These are phyloP conservation scores for Lepidium campestre DNA, from an alignment of 441 rosid species.

Conservation along the genomic window DNA sequence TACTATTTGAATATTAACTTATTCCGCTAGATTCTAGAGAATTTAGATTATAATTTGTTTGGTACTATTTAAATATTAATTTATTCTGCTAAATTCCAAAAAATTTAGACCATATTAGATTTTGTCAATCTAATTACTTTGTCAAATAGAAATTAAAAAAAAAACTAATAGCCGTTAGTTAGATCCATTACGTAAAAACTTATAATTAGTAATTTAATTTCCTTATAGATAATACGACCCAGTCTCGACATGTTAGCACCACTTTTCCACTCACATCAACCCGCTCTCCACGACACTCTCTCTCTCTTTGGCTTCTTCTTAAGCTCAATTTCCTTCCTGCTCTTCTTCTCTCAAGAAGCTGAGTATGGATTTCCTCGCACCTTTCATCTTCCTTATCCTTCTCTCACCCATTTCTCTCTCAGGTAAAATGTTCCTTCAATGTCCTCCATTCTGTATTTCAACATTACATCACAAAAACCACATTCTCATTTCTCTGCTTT, in stretches of 20 bases:
- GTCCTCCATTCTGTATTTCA: too few species aligned
- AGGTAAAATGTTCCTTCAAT: constrained; percentile 23
- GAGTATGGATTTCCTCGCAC: constrained; percentile 30
- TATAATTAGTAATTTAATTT: not conserved
- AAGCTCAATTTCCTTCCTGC: not conserved
- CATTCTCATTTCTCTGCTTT: not conserved
- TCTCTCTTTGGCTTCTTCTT: not conserved
- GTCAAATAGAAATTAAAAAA: too few species aligned
- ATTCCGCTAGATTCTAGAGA: too few species aligned
- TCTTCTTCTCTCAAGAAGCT: constrained; percentile 26
- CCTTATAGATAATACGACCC: not conserved
- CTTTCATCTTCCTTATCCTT: constrained; percentile 18
- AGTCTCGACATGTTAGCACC: not conserved
- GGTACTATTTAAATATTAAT: too few species aligned
- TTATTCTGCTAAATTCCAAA: too few species aligned
- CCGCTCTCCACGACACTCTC: not conserved
- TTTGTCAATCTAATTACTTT: too few species aligned
- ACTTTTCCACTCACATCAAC: not conserved
- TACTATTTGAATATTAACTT: too few species aligned
- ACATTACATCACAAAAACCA: not conserved
- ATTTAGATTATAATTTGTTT: too few species aligned
- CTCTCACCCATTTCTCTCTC: constrained; percentile 30
- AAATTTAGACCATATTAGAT: too few species aligned
- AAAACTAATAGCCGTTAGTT: too few species aligned
- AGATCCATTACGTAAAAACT: too few species aligned